phyloP scores from a whole-genome alignment of 2,329 filamentous ascomycete genomes.

The Scedosporium apiospermum region DNA sequence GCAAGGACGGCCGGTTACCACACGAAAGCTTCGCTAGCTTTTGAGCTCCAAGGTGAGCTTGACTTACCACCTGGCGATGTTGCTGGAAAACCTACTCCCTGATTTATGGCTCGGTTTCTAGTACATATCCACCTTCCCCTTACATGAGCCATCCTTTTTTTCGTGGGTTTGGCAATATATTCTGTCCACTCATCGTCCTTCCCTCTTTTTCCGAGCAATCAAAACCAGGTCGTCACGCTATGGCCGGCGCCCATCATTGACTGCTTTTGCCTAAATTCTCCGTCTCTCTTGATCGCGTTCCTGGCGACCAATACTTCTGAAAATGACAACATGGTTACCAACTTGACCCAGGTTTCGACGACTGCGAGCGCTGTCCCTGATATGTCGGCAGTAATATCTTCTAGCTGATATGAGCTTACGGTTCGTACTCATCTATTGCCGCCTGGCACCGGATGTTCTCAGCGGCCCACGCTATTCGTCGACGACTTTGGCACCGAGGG shows the following conservation, averaged over 20 bases:
- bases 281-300: not conserved
- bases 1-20: no score
- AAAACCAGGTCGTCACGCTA: conserved; percentile 2
- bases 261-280: conserved; percentile 8
- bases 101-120: not conserved
- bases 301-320: not conserved
- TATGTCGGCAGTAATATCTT: not conserved
- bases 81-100: not conserved
- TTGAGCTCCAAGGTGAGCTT: not conserved
- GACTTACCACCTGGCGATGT: not conserved
- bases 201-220: not conserved
- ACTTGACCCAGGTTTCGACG: not conserved
- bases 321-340: not conserved
- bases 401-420: no score
- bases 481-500: no score
- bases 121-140: not conserved
- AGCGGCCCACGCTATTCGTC: not conserved
- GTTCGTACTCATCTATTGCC: not conserved
- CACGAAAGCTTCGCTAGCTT: not conserved
- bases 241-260: not conserved
- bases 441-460: not conserved
- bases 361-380: not conserved
- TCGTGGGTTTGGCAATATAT: not conserved
- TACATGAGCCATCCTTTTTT: not conserved
- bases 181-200: not conserved